Conservation (phyloP, 805 yeast species). For the Candida wancherniae region DNA sequence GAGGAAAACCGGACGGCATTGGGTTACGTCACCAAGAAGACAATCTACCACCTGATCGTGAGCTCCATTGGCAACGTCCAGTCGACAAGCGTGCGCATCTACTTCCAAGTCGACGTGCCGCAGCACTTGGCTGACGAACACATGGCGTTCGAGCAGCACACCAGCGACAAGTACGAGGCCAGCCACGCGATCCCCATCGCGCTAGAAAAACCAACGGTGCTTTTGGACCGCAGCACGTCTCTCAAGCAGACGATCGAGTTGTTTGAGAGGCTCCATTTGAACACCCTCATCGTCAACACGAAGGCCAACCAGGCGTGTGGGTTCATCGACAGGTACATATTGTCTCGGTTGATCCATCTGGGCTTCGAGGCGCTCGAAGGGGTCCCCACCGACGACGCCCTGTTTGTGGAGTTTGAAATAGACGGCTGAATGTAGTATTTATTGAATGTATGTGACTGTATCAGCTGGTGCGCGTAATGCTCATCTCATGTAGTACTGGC, state of each 20-base stretch:
- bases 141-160: slow-evolving; percentile 5
- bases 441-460: not conserved
- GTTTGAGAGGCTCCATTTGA: slow-evolving; percentile 36
- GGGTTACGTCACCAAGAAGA: slow-evolving; percentile 34
- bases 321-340: slow-evolving; percentile 35
- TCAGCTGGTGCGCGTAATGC: not conserved
- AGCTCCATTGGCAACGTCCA: slow-evolving; percentile 13
- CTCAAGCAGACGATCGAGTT: slow-evolving; percentile 29
- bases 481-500: too few relatives aligned
- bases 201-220: slow-evolving; percentile 17
- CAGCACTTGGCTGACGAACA: slow-evolving; percentile 2
- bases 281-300: slow-evolving; percentile 28
- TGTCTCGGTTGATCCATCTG: slow-evolving; percentile 27
- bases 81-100: slow-evolving; percentile 9
- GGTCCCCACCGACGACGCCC: slow-evolving; percentile 2
- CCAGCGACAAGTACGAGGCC: slow-evolving; percentile 1
- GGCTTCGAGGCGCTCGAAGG: slow-evolving; percentile 20
- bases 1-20: slow-evolving; percentile 22
- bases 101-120: slow-evolving; percentile 12
- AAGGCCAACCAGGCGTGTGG: slow-evolving; percentile 25
- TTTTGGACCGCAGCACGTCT: slow-evolving; percentile 29
- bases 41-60: slow-evolving; percentile 16
- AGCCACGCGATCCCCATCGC: slow-evolving; percentile 8
- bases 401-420: slow-evolving; percentile 22
- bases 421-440: slow-evolving; percentile 8